Conservation (phyloP, 1,284 basidiomycete species). For the Vanrija sp. region DNA sequence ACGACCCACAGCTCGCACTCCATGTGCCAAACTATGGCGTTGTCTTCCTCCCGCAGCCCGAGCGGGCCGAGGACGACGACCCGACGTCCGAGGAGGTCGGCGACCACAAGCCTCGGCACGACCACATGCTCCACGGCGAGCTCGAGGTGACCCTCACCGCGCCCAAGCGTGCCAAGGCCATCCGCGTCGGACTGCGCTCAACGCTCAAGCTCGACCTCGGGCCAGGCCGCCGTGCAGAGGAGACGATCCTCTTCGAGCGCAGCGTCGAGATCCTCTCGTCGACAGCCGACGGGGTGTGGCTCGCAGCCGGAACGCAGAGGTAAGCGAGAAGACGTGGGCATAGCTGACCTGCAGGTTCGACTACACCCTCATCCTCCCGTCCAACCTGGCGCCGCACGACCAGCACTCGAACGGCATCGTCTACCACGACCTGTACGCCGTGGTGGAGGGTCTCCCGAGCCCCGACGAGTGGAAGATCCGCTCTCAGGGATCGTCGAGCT, state of each 20-base stretch:
- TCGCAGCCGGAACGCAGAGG: conserved; percentile 23
- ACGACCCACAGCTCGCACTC: background rate
- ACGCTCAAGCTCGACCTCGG: conserved; percentile 16
- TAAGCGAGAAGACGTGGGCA: conserved; percentile 3
- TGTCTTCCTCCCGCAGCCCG: conserved; percentile 8
- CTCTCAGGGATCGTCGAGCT: conserved; percentile 1
- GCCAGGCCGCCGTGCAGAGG: background rate
- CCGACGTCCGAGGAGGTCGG: background rate
- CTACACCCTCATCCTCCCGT: conserved; percentile 24
- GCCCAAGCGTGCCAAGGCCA: conserved; percentile 4
- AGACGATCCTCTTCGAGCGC: conserved; percentile 13
- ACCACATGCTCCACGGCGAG: conserved; percentile 13
- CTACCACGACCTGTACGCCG: conserved; percentile 24
- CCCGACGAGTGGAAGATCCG: background rate
- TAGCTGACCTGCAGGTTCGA: conserved; percentile 10
- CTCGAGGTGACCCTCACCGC: conserved; percentile 8
- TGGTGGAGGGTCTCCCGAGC: conserved; percentile 24
- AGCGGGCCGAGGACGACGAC: background rate
- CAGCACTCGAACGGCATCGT: conserved; percentile 28
- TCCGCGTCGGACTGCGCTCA: conserved; percentile 14
- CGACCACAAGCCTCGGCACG: conserved; percentile 6
- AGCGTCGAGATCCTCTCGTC: conserved; percentile 19
- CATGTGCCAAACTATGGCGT: conserved; percentile 11
- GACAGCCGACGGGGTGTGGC: conserved; percentile 20
- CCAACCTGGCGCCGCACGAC: conserved; percentile 28